Evolutionary conservation across 768 basidiomycete genomes (phyloP).

Genomic region (Paxillus ammoniavirescens): DNA sequence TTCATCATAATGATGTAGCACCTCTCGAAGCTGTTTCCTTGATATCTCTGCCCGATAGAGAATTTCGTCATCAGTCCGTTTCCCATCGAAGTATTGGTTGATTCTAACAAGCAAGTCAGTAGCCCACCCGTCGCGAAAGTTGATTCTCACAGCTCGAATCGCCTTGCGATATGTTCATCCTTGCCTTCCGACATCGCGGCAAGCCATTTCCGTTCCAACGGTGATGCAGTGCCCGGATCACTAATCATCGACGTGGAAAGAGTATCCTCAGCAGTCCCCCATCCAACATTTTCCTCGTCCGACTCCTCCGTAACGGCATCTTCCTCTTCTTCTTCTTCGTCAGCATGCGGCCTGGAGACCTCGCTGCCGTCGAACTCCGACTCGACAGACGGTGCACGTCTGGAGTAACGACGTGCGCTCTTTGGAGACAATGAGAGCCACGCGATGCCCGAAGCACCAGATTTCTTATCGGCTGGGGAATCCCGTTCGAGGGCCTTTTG

Average conservation of each 20-base stretch:
- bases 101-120: conserved; percentile 51
- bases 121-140: not conserved
- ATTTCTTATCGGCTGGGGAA: conserved; percentile 13
- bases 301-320: conserved; percentile 39
- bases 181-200: conserved; percentile 88
- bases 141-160: conserved; percentile 72
- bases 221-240: conserved; percentile 80
- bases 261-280: conserved; percentile 50
- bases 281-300: conserved; percentile 45
- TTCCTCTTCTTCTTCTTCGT: conserved; percentile 32
- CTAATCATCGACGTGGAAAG: conserved; percentile 65
- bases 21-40: conserved; percentile 78
- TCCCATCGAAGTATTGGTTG: conserved; percentile 92
- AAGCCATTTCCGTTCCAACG: conserved; percentile 79
- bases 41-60: conserved; percentile 85
- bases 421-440: conserved; percentile 60
- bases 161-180: conserved; percentile 61
- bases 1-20: conserved; percentile 84
- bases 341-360: conserved; percentile 25
- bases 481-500: conserved; percentile 17
- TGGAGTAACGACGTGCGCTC: conserved; percentile 44
- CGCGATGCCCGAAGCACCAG: conserved; percentile 25
- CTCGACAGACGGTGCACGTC: conserved; percentile 46
- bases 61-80: conserved; percentile 89
- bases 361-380: conserved; percentile 42